Evolutionary conservation across 176 grass and related monocot genomes (phyloP), one percentile per base, ranked within the genome.

Genomic region (Aegilops tauschii): DNA sequence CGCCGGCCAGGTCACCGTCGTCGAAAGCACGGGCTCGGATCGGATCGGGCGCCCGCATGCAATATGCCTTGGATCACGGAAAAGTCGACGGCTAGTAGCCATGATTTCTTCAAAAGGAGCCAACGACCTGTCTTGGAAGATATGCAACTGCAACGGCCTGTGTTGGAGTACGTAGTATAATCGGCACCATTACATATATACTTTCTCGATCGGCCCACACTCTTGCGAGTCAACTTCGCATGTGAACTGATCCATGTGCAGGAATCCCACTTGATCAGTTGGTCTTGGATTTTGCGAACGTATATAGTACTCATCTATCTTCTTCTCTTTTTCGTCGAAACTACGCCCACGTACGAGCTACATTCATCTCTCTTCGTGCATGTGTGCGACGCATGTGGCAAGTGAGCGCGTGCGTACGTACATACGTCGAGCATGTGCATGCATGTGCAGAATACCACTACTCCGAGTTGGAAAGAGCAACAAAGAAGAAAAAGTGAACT

Each of bases 171-270:
- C 56, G 56, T 59, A 59, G 56, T 59, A 59, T 59, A 59, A 59
- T 58, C 54, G 18, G 8, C 40, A 42, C 2, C 18, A 59, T 21
- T 44, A 44, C 49, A 52, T 17, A 52, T 52, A 52, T 52, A 17
- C 13, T 52, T 52, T 52, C 1, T 52, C 49, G 12, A 52, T 18
- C 5, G 50, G 50, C 54, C 18, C 54, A 59, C 56, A 21, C 18
- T 59, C 56, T 59, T 21, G 7, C 18, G 18, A 74, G 87, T 89
- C 87, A 76, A 80, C 76, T 89, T 76, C 61, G 59, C 47, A 34
- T 59, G 56, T 21, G 56, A 7, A 59, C 56, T 59, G 7, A 21
- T 21, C 18, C 56, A 59, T 59, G 56, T 59, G 66, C 8, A 69
- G 66, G 66, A 35, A 17, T 69, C 66, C 17, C 30, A 20, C 34